Base-by-base conservation (phyloP, 2,329 filamentous ascomycete genomes). In the Apiospora phragmitis region DNA sequence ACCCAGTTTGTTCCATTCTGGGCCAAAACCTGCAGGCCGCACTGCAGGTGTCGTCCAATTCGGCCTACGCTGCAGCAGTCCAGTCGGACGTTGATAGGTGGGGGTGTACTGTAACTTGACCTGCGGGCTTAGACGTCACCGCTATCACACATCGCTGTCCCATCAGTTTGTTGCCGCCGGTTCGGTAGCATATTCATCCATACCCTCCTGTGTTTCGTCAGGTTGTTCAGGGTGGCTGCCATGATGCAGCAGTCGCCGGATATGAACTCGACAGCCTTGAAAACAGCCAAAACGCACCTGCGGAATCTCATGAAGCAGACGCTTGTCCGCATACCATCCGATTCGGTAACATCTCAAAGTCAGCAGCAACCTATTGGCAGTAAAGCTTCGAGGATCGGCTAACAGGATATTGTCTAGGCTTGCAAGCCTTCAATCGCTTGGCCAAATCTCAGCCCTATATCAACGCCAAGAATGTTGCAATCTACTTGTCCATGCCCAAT, bases 401-500 rank as follows among this genome's bases (percentile, higher is more conserved):
- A 62, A 62, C 55, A 62, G 26, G 43, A 67, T 67, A 38, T 21
- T 35, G 21, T 45, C 24, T 79, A 96, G 94, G 93, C 76, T 82
- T 85, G 68, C 84, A 83, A 74, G 90, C 93, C 29, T 91, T 91
- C 74, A 86, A 89, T 69, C 84, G 87, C 8, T 83, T 98, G 47
- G 84, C 91, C 62, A 84, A 86, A 14, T 89, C 95, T 76, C 86
- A 89, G 68, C 92, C 94, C 69, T 99, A 97, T 80, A 84, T 89
- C 73, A 85, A 91, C 69, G 95, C 96, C 55, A 87, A 85, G 72
- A 88, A 90, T 69, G 89, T 99, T 77, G 94, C 93, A 75, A 87
- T 99, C 70, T 99, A 97, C 80, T 86, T 99, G 21, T 96, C 95
- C 14, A 99, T 99, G 96, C 94, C 95, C 0, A 84, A 86, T 12